A percentile compares a stretch with the other conserved stretches of the same genome.
Conservation (phyloP, 1,284 basidiomycete species). For the Trichosporon sp. region DNA sequence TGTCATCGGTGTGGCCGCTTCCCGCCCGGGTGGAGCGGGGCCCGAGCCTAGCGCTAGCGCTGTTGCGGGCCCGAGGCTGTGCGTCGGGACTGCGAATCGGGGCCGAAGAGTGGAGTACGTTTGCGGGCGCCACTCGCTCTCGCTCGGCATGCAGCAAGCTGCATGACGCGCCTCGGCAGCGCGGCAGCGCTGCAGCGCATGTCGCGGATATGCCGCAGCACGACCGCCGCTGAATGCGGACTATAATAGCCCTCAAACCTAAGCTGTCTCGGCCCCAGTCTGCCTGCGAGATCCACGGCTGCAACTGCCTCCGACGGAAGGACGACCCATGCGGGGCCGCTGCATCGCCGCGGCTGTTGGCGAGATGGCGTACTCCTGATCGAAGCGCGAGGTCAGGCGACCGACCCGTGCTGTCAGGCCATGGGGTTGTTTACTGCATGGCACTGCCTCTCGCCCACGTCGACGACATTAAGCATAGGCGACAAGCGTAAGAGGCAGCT, state of each 20-base stretch:
- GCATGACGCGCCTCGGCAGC: too few species aligned
- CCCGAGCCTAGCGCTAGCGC: background rate
- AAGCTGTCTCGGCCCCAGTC: background rate
- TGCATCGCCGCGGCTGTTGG: too few species aligned
- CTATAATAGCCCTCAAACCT: background rate
- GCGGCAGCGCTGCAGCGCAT: too few species aligned
- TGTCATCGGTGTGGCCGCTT: too few species aligned
- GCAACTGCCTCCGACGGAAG: background rate
- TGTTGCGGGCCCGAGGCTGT: background rate
- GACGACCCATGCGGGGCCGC: too few species aligned
- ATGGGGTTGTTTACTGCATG: too few species aligned
- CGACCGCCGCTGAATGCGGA: too few species aligned
- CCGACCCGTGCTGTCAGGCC: too few species aligned
- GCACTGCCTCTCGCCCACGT: background rate
- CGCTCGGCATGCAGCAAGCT: too few species aligned
- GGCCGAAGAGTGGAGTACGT: background rate
- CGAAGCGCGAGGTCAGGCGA: too few species aligned
- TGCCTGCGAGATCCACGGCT: background rate
- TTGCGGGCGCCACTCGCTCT: background rate
- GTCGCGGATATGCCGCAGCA: background rate
- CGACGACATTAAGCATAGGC: background rate
- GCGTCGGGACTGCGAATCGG: background rate
- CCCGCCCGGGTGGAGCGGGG: too few species aligned
- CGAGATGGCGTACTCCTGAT: background rate
- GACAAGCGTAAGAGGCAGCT: too few species aligned